Percentiles rank a stretch among this genome's conserved stretches.
Conservation (phyloP, 1,284 basidiomycete species). For the Boletus mariae region DNA sequence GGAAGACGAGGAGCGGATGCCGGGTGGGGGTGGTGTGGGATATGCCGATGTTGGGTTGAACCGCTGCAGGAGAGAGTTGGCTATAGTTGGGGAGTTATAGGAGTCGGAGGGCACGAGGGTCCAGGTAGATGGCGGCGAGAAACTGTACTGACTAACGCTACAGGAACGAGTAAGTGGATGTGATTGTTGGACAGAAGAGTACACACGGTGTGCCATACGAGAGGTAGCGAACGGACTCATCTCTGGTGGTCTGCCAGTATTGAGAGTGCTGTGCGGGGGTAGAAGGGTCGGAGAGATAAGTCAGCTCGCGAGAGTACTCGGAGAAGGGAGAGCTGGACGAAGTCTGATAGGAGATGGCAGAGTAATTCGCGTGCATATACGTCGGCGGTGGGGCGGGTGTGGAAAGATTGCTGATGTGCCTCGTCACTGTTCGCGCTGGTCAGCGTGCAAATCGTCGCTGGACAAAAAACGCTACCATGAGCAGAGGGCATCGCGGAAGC, state of each 20-base stretch:
- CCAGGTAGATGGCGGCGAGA: constrained; percentile 37
- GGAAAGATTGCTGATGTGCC: constrained; percentile 59
- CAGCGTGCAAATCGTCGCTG: constrained; percentile 13
- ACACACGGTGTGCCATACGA: constrained; percentile 31
- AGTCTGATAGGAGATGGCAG: constrained; percentile 44
- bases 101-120: constrained; percentile 37
- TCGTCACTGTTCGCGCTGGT: constrained; percentile 46
- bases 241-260: constrained; percentile 31
- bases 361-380: constrained; percentile 57
- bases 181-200: background rate
- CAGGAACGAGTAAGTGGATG: constrained; percentile 4
- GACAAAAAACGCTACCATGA: constrained; percentile 47
- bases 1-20: constrained; percentile 60
- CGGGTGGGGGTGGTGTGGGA: constrained; percentile 65
- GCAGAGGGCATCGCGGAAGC: constrained; percentile 66
- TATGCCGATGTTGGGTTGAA: constrained; percentile 56
- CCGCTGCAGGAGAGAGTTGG: constrained; percentile 60
- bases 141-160: constrained; percentile 37
- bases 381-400: constrained; percentile 55
- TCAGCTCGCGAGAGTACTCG: constrained; percentile 33
- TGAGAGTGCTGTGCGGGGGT: constrained; percentile 29
- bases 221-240: constrained; percentile 31
- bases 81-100: constrained; percentile 46
- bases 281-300: constrained; percentile 30
- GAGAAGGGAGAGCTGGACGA: constrained; percentile 31